Evolutionary conservation across 1,284 basidiomycete genomes (phyloP).

Genomic region (Grifola frondosa): DNA sequence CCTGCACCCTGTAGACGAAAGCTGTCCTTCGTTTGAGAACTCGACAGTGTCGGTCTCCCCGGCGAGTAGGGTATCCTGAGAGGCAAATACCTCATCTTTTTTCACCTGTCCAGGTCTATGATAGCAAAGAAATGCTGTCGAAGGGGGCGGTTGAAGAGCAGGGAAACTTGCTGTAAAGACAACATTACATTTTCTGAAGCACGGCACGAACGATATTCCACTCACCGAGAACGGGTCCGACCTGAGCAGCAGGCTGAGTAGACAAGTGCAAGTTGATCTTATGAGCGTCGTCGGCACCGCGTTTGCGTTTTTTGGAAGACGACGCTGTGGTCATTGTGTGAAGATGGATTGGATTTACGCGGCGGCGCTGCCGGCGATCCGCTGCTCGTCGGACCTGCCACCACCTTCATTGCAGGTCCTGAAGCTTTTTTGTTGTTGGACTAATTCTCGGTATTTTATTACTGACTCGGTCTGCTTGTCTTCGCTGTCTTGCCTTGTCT

Average conservation of each 20-base stretch:
- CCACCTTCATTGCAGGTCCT: too few species aligned
- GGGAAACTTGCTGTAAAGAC: conserved; percentile 69
- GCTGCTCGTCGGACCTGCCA: too few species aligned
- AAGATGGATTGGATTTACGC: too few species aligned
- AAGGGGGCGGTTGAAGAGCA: conserved; percentile 57
- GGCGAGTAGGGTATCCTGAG: conserved; percentile 55
- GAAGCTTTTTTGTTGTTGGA: not conserved
- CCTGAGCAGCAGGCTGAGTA: conserved; percentile 41
- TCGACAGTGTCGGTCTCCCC: conserved; percentile 72
- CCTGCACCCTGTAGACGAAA: conserved; percentile 58
- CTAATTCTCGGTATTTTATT: conserved; percentile 5
- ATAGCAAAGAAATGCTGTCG: conserved; percentile 70
- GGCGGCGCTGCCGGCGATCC: too few species aligned
- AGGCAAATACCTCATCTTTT: conserved; percentile 43
- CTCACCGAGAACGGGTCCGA: conserved; percentile 76
- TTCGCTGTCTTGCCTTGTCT: too few species aligned
- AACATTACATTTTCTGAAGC: conserved; percentile 1
- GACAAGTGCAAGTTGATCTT: conserved; percentile 49
- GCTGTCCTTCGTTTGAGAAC: conserved; percentile 43
- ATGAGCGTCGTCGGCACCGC: conserved; percentile 38
- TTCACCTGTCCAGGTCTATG: conserved; percentile 32
- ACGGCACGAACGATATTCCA: conserved; percentile 18
- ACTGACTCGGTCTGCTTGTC: too few species aligned
- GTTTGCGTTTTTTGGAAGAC: conserved; percentile 63
- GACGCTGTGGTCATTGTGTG: conserved; percentile 3